Base-by-base conservation (phyloP, 192 early-diverging fungal species). In the Gamsiella multidivaricata region DNA sequence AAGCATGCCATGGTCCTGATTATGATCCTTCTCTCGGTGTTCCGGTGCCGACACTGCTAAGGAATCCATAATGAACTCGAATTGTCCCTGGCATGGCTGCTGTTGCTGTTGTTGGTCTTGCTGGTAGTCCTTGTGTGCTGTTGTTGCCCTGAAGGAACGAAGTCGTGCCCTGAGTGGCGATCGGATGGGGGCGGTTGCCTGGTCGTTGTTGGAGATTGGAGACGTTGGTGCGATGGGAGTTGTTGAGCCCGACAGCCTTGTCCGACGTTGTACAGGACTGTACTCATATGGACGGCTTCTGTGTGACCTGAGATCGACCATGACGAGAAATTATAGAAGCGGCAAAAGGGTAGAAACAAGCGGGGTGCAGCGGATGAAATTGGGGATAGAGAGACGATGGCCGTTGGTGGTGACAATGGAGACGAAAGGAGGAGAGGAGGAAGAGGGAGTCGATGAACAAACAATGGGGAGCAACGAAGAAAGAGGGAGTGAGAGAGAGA, bases 221-320 rank as follows among this genome's bases (percentile, higher is more conserved):
- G 5, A n/a, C 14, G 47, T 18, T 22, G 18, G 42, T 36, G 57
- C 20, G 3, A 23, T 28, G 17, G 36, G 18, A 23, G 50, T 41
- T 52, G 51, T 37, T 18, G 33, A 29, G 32, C 2, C 31, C 32
- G 45, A 22, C 7, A 32, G 18, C 10, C 25, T 54, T 57, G 54
- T 18, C 22, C 65, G 65, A 64, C 47, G 74, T 78, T 60, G 69
- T 39, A 68, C 74, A 78, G 54, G 74, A 25, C 54, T 62, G 36
- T 43, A 28, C 23, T 64, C 54, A 54, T 78, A 78, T 22, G 74
- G 74, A 39, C 53, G 46, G 12, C 32, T 45, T 29, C 74, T 78
- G 74, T 78, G 65, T 29, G 74, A 78, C 65, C 65, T 66, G 41
- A 64, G 60, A 78, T 78, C 58, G 41, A 64, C n/a, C 74, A 78